These are phyloP conservation scores for Cardamine occulta DNA, from an alignment of 345 rosid genomes.

Conservation along the genomic window DNA sequence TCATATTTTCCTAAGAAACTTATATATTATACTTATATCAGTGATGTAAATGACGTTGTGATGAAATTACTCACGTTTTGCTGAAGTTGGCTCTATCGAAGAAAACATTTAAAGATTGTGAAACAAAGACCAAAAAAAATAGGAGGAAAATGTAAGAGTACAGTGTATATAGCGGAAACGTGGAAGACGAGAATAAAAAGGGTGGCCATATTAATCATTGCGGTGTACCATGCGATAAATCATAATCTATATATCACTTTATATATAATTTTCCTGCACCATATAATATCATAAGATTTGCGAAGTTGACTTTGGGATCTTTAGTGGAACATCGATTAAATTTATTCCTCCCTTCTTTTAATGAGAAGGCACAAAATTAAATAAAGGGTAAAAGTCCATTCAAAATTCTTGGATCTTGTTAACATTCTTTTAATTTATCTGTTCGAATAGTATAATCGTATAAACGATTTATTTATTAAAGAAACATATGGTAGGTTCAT, in stretches of 20 bases:
- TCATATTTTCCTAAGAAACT: neutral
- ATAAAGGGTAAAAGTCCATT: conserved; percentile 36
- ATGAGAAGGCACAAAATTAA: conserved; percentile 43
- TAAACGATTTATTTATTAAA: neutral
- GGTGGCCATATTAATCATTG: conserved; percentile 36
- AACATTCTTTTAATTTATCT: neutral
- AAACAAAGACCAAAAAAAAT: neutral
- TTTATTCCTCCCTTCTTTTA: conserved; percentile 31
- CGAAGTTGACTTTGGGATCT: conserved; percentile 43
- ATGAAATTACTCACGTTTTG: neutral
- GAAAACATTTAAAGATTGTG: neutral
- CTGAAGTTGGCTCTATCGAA: neutral
- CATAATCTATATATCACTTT: conserved; percentile 38
- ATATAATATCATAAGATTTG: conserved; percentile 28
- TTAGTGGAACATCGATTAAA: conserved; percentile 41
- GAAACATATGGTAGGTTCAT: conserved; percentile 17
- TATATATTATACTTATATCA: neutral
- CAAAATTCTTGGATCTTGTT: conserved; percentile 40
- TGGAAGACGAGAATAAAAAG: conserved; percentile 29
- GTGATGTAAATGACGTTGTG: neutral
- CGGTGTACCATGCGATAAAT: conserved; percentile 41
- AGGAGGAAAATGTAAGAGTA: conserved; percentile 5
- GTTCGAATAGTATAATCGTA: neutral
- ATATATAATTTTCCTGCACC: conserved; percentile 28
- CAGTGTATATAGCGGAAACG: neutral